Evolutionary conservation across 1,284 basidiomycete species (phyloP), one percentile per base, ranked within the genome.

Genomic region (Malassezia yamatoensis): DNA sequence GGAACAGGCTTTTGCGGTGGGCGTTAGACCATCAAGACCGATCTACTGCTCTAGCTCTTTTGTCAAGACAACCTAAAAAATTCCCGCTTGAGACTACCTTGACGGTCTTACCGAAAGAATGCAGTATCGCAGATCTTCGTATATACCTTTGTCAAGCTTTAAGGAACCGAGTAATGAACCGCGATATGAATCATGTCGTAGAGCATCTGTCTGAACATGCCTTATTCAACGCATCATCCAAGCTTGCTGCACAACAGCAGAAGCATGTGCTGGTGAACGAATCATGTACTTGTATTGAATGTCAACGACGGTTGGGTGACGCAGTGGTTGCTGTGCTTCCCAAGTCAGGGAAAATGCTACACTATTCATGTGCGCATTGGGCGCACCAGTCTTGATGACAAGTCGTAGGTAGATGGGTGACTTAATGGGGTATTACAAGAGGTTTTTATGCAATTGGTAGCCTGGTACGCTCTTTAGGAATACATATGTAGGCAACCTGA

Each of bases 281-380:
- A 72, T 85, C 56, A 83, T 73, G 59, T 61, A 93, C 90, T 76
- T 96, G 94, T 69, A 90, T 90, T 0, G 86, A 90, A 70, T 99
- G 93, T 75, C 86, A 91, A 72, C 96, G 96, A 70, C 82, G 91
- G 18, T 78, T 99, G 29, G 94, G 94, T 0, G 86, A 85, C 64
- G 91, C 88, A 58, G 90, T 94, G 37, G 90, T 98, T 65, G 89
- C 91, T 0, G 89, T 96, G 0, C 93, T 64, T 16, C 59, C 67
- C 0, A 61, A 61, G 15, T 62, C 53, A 20, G 71, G 71, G 2
- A 51, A 54, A 5, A 62, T 68, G 42, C 53, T 68, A 63, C 71
- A 74, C 53, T 74, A 74, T 59, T 70, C 62, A 49, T 72, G 70
- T 35, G 55, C 55, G 49, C 45, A 33, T 15, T 12, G 16, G 5